Evolutionary conservation across 1,139 yeast species (phyloP).

Genomic region (Suhomyces yuchorum): DNA sequence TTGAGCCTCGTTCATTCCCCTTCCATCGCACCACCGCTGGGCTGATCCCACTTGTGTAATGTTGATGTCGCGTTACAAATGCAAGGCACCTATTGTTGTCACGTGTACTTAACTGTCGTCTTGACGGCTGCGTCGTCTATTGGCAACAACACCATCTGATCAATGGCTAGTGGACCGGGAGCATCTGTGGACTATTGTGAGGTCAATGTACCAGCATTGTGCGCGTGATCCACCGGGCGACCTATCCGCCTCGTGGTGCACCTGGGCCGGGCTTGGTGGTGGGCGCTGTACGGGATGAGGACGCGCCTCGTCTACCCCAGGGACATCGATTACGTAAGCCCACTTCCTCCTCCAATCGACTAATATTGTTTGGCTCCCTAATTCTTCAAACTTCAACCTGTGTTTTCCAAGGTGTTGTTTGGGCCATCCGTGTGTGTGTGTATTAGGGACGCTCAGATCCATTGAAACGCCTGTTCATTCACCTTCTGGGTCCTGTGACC

Average conservation of each 20-base stretch:
- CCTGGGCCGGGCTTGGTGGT: not conserved
- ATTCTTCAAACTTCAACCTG: not conserved
- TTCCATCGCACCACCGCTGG: conserved; percentile 2
- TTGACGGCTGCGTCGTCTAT: conserved; percentile 9
- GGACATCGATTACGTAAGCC: conserved; percentile 1
- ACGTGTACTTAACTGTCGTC: conserved; percentile 5
- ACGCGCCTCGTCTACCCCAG: not conserved
- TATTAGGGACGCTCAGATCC: not conserved
- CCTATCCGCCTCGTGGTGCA: not conserved
- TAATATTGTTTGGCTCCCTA: conserved; percentile 2
- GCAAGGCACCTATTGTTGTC: conserved; percentile 7
- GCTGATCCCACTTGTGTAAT: conserved; percentile 5
- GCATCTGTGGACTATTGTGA: not conserved
- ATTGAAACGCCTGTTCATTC: not conserved
- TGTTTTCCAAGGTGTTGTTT: conserved; percentile 2
- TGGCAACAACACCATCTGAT: not conserved
- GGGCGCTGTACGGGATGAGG: not conserved
- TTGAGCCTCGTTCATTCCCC: not conserved
- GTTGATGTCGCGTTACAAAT: conserved; percentile 4
- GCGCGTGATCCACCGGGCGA: not conserved
- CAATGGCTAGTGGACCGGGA: not conserved
- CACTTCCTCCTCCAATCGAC: not conserved
- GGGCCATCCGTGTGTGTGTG: not conserved
- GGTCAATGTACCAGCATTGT: not conserved
- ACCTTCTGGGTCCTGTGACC: not conserved